Evolutionary conservation across 768 basidiomycete genomes (phyloP), one percentile per base, ranked within the genome.

Genomic region (Atractiella rhizophila): DNA sequence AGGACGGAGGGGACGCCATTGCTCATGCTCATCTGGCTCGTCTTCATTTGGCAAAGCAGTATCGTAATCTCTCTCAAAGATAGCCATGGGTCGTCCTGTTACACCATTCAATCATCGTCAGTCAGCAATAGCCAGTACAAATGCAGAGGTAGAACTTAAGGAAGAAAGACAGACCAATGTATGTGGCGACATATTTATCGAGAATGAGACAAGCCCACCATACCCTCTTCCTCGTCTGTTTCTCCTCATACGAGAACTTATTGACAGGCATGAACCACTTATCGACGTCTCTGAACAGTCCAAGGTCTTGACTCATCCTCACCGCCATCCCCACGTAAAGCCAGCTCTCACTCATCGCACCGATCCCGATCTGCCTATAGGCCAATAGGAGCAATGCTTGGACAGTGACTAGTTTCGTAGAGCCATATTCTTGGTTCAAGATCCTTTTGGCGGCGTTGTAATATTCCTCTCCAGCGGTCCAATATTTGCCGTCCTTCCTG

Each of bases 301-400:
- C 54, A 15, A 55, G 24, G 35, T 55, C 54, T 36, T 55, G 54
- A 9, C 50, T 57, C 79, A 85, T 82, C n/a, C 82, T 68, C 28
- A 85, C 73, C 0, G 76, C 80, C 74, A 80, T 77, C 27, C 45
- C 31, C n/a, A 34, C 68, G 53, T 75, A 80, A 9, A 72, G 67
- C 82, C 81, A 86, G 25, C 77, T 74, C 57, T 75, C 70, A 7
- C 75, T 74, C 80, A 83, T 86, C 71, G 33, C 78, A 27, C 57
- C 82, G 44, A 82, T 76, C 3, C 82, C 82, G 30, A 81, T 68
- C 58, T 86, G 80, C 7, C 81, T 66, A 54, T 76, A 83, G 6
- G 74, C 75, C 60, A 83, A 66, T 9, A 86, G 65, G 9, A 86
- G 64, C 16, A 85, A 59, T 5, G 80, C 71, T 54, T 82, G 79